Conservation (phyloP, 148 eudicot species). For the Drosera capensis region DNA sequence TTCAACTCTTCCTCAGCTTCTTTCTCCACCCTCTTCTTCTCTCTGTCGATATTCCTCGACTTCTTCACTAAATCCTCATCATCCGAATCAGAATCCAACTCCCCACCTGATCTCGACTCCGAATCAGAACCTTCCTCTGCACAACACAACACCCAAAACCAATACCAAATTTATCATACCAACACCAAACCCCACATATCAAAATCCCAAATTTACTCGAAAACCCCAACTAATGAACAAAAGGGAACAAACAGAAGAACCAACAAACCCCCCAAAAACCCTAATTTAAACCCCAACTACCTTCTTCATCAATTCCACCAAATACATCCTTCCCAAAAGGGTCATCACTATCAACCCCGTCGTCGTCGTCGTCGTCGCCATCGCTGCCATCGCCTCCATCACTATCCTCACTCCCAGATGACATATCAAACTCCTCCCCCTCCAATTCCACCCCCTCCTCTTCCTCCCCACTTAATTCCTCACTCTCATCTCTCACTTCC, state of each 20-base stretch:
- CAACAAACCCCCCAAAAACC: not conserved
- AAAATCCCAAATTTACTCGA: not conserved
- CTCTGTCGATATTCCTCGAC: constrained; percentile 27
- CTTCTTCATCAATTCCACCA: constrained; percentile 35
- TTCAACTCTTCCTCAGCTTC: constrained; percentile 42
- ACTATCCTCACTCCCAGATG: constrained; percentile 14
- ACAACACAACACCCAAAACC: no score
- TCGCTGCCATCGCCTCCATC: constrained; percentile 27
- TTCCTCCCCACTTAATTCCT: constrained; percentile 3
- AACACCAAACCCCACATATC: not conserved
- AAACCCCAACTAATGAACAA: not conserved
- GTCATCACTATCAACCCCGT: constrained; percentile 17
- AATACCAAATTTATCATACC: no score
- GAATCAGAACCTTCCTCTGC: constrained; percentile 14
- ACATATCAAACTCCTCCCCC: constrained; percentile 6
- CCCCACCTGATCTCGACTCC: constrained; percentile 24
- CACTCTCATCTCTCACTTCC: not conserved
- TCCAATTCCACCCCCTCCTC: constrained; percentile 11
- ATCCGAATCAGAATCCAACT: constrained; percentile 29
- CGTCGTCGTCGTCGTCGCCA: constrained; percentile 19
- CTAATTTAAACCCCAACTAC: not conserved
- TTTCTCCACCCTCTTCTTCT: constrained; percentile 26
- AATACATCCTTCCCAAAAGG: constrained; percentile 44
- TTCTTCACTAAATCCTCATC: constrained; percentile 30
- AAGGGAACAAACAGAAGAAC: not conserved